Percentiles rank a stretch among this genome's conserved stretches.
Evolutionary conservation across 75 land plant genomes (phyloP).

Genomic region (Adiantum capillusveneris): DNA sequence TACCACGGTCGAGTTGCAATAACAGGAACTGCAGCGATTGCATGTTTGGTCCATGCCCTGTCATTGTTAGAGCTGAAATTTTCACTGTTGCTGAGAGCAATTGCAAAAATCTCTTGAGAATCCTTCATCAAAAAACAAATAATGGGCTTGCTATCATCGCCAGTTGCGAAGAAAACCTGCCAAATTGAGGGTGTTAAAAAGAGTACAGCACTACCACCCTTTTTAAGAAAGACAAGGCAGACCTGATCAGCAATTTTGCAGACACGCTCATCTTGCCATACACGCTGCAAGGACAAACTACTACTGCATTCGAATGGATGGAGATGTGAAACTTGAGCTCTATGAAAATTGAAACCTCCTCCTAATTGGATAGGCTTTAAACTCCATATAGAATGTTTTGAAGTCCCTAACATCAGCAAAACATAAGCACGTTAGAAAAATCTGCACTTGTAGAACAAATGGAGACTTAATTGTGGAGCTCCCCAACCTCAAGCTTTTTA

Average conservation of each 20-base stretch:
- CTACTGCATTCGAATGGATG: conserved; percentile 27
- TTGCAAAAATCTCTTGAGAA: conserved; percentile 45
- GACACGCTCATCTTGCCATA: conserved; percentile 72
- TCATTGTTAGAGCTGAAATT: conserved; percentile 37
- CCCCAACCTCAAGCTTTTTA: too few species aligned
- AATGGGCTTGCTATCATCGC: conserved; percentile 67
- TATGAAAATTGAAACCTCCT: background rate
- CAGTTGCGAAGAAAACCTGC: conserved; percentile 86
- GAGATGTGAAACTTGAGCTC: background rate
- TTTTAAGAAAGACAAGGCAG: background rate
- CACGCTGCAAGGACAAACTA: conserved; percentile 40
- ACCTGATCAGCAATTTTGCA: conserved; percentile 72
- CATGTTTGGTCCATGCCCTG: conserved; percentile 76
- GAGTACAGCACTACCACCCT: background rate
- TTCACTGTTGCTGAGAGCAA: conserved; percentile 53
- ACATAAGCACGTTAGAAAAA: background rate
- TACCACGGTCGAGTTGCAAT: conserved; percentile 81
- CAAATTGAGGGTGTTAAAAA: too few species aligned
- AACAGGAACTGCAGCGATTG: conserved; percentile 80
- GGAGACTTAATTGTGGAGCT: too few species aligned
- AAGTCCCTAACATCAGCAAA: background rate
- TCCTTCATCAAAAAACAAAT: conserved; percentile 71
- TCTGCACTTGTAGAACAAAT: background rate
- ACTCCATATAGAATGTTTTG: background rate
- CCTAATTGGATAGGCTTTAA: background rate